Evolutionary conservation across 2,329 filamentous ascomycete species (phyloP).

Genomic region (Fusarium drepaniforme): DNA sequence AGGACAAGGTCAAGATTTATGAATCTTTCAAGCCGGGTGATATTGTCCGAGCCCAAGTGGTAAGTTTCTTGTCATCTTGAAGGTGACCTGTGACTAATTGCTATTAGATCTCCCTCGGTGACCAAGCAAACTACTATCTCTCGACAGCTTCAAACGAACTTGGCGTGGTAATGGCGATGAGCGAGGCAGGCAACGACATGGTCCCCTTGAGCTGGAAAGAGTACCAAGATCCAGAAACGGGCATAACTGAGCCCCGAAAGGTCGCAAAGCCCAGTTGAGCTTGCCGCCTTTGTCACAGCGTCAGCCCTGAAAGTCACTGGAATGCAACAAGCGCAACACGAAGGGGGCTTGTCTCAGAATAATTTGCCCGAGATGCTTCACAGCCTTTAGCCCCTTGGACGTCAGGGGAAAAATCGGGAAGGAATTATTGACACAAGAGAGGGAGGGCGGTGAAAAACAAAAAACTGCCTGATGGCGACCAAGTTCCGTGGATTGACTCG

Average conservation of each 20-base stretch:
- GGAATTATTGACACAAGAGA: neutral
- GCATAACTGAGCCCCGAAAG: slow-evolving; percentile 83
- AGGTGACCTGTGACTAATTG: slow-evolving; percentile 1
- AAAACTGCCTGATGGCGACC: slow-evolving; percentile 11
- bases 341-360: slow-evolving; percentile 27
- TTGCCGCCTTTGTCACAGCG: slow-evolving; percentile 13
- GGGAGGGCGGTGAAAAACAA: neutral
- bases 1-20: slow-evolving; percentile 91
- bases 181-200: slow-evolving; percentile 91
- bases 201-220: slow-evolving; percentile 96
- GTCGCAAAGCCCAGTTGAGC: slow-evolving; percentile 90
- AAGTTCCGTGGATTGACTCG: slow-evolving; percentile 9
- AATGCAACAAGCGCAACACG: slow-evolving; percentile 31
- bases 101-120: slow-evolving; percentile 83
- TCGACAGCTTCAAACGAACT: slow-evolving; percentile 91
- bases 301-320: slow-evolving; percentile 20
- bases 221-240: slow-evolving; percentile 86
- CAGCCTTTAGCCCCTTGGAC: neutral
- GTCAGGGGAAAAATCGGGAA: slow-evolving; percentile 2
- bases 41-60: slow-evolving; percentile 87
- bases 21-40: slow-evolving; percentile 95
- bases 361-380: slow-evolving; percentile 14
- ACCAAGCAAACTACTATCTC: slow-evolving; percentile 96
- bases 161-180: slow-evolving; percentile 93
- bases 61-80: slow-evolving; percentile 54